A percentile compares a stretch with the other conserved stretches of the same genome.
phyloP scores from a whole-genome alignment of 2,329 filamentous ascomycete genomes.

The Geosmithia morbida region DNA sequence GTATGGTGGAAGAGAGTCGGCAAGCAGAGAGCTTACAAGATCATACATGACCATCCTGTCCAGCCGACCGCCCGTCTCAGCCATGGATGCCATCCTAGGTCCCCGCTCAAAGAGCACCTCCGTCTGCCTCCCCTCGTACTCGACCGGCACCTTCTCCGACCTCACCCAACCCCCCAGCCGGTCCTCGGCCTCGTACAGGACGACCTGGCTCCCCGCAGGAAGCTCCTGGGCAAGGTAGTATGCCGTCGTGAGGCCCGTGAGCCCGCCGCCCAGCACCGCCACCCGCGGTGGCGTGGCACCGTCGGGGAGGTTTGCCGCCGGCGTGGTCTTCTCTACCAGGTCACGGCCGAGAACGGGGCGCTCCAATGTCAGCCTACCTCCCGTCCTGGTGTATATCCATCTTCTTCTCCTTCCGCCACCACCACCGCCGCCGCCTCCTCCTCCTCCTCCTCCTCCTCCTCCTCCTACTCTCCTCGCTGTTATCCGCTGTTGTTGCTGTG shows the following conservation, averaged over 20 bases:
- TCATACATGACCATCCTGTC: constrained; percentile 53
- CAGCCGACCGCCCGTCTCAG: constrained; percentile 8
- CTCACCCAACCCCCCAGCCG: constrained; percentile 75
- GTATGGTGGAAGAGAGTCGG: not conserved
- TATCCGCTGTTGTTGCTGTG: not conserved
- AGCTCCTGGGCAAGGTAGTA: constrained; percentile 60
- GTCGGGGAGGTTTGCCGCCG: not conserved
- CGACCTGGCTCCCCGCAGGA: constrained; percentile 52
- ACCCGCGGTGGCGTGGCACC: constrained; percentile 13
- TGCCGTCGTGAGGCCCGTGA: constrained; percentile 68
- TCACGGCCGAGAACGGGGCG: not conserved
- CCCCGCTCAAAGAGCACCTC: constrained; percentile 68
- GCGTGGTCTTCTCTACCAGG: not conserved
- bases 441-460: no score
- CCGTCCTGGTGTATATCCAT: not conserved
- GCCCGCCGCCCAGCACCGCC: constrained; percentile 65
- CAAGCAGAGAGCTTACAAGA: constrained; percentile 37
- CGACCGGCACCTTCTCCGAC: constrained; percentile 46
- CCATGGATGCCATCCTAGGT: constrained; percentile 54
- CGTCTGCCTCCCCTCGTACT: constrained; percentile 36
- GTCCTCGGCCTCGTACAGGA: constrained; percentile 60
- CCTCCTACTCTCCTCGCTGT: no score
- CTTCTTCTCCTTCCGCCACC: not conserved
- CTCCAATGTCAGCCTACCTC: not conserved
- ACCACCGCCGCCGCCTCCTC: no score